These are phyloP conservation scores for Cicer cuneatum DNA, from an alignment of 306 rosid species.

Conservation along the genomic window DNA sequence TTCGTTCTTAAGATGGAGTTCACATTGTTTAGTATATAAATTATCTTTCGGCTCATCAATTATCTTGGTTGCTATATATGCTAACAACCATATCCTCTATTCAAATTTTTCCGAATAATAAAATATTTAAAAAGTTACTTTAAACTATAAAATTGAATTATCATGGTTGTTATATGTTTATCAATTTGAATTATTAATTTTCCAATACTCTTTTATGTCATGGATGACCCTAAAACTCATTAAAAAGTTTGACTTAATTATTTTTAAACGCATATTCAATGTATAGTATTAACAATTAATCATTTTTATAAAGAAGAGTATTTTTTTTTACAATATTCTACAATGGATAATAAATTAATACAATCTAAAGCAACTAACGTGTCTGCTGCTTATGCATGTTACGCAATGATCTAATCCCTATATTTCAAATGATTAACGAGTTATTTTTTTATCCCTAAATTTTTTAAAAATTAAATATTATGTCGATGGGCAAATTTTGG, in stretches of 20 bases:
- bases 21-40: conserved; percentile 36
- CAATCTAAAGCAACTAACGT: conserved; percentile 33
- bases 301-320: too few species aligned
- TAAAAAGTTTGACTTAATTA: conserved; percentile 38
- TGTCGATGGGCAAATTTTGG: conserved; percentile 40
- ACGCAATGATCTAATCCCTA: conserved; percentile 43
- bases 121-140: conserved; percentile 9
- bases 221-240: conserved; percentile 53
- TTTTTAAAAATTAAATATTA: neutral
- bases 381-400: conserved; percentile 46
- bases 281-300: conserved; percentile 20
- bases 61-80: conserved; percentile 5
- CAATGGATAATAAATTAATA: too few species aligned
- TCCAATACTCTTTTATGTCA: conserved; percentile 48
- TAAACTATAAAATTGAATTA: conserved; percentile 14
- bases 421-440: conserved; percentile 29
- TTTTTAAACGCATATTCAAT: conserved; percentile 11
- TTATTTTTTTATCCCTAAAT: neutral
- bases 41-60: conserved; percentile 51
- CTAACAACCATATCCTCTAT: conserved; percentile 59
- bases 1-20: conserved; percentile 40
- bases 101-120: conserved; percentile 50
- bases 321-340: too few species aligned
- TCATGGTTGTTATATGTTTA: too few species aligned
- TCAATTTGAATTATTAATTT: too few species aligned